Evolutionary conservation across 139 green algal genomes (phyloP).

Genomic region (Edaphochlamys debaryana): DNA sequence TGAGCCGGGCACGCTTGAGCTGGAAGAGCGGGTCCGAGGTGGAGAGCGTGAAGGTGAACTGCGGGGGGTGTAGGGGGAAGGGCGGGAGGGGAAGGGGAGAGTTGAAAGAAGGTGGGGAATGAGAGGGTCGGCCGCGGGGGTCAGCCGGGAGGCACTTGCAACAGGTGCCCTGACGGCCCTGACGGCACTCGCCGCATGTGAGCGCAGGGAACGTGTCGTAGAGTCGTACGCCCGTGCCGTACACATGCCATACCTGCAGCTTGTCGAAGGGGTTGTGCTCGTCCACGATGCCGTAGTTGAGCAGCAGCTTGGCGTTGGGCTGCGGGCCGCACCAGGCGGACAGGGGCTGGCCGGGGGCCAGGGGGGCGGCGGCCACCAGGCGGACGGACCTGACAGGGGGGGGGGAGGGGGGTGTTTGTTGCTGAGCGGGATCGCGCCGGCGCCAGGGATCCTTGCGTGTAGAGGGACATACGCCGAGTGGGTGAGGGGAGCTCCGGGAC

Average conservation of each 20-base stretch:
- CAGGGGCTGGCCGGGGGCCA: conserved; percentile 78
- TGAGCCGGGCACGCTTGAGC: conserved; percentile 80
- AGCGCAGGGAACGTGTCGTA: too few relatives aligned
- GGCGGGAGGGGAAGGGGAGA: not conserved
- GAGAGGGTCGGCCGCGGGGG: too few relatives aligned
- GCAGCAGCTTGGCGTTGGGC: conserved; percentile 82
- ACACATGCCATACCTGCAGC: conserved; percentile 64
- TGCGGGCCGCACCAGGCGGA: conserved; percentile 95
- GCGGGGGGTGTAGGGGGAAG: not conserved
- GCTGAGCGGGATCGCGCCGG: too few relatives aligned
- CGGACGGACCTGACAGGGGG: conserved; percentile 59
- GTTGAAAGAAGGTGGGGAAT: not conserved
- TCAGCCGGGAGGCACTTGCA: too few relatives aligned
- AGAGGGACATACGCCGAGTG: too few relatives aligned
- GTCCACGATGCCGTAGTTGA: conserved; percentile 81
- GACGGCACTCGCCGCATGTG: too few relatives aligned
- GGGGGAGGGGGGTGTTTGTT: too few relatives aligned
- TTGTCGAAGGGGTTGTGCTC: conserved; percentile 78
- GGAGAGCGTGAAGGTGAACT: conserved; percentile 63
- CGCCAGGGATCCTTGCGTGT: too few relatives aligned
- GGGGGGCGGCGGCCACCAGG: conserved; percentile 75
- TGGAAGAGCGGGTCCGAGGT: conserved; percentile 84
- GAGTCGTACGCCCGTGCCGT: too few relatives aligned
- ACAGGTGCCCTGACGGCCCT: too few relatives aligned
- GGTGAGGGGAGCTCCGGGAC: too few relatives aligned